phyloP scores from a whole-genome alignment of 495 filamentous ascomycete genomes.

The Glutinoglossum americanum region DNA sequence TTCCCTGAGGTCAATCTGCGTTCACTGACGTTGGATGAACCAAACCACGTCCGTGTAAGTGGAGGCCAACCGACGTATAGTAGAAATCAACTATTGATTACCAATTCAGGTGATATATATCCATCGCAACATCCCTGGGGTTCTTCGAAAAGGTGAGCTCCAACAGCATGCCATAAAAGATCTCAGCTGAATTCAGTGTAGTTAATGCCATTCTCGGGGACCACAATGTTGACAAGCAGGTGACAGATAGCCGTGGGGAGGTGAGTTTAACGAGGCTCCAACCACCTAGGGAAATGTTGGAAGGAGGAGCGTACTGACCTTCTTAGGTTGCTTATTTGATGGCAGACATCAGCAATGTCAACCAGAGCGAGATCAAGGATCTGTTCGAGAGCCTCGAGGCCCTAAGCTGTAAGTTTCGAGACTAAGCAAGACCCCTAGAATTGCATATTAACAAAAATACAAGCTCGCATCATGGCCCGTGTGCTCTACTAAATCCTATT shows the following conservation, averaged over 20 bases:
- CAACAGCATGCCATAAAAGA: not conserved
- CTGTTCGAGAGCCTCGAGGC: constrained; percentile 64
- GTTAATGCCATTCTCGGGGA: constrained; percentile 85
- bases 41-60: constrained; percentile 59
- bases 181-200: constrained; percentile 9
- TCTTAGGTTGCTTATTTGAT: constrained; percentile 73
- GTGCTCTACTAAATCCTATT: constrained; percentile 53
- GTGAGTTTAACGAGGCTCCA: constrained; percentile 20
- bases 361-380: constrained; percentile 58
- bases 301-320: constrained; percentile 1
- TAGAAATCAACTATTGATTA: constrained; percentile 4
- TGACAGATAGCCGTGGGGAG: constrained; percentile 83
- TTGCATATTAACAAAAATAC: not conserved
- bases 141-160: constrained; percentile 52
- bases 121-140: constrained; percentile 86
- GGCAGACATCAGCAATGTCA: constrained; percentile 87
- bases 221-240: constrained; percentile 98
- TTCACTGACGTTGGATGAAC: constrained; percentile 67
- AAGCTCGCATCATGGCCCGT: constrained; percentile 69
- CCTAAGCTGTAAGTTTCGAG: constrained; percentile 43
- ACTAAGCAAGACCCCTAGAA: not conserved
- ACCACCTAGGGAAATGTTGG: not conserved
- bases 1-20: constrained; percentile 84
- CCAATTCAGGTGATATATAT: constrained; percentile 59
- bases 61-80: not conserved